Percentiles rank a stretch among this genome's conserved stretches.
These are phyloP conservation scores for Laburnicola sp. DNA, from an alignment of 2,329 filamentous ascomycete genomes.

Conservation along the genomic window DNA sequence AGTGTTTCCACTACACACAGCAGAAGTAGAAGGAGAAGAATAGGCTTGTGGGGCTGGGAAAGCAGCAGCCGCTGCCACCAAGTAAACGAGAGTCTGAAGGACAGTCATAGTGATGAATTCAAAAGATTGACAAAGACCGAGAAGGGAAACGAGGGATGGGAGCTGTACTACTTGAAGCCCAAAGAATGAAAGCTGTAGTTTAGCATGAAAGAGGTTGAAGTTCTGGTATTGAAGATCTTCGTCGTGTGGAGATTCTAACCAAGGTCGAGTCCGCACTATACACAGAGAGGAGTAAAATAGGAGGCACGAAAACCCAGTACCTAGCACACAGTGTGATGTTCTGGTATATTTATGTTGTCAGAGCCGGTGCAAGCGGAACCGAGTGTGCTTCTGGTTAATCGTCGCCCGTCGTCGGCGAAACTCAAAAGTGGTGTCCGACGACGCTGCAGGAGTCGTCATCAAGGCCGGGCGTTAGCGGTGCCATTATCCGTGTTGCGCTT, in stretches of 20 bases:
- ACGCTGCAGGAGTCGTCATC: not conserved
- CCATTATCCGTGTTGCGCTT: not conserved
- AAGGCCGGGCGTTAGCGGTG: not conserved
- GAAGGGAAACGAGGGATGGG: not conserved
- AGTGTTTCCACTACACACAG: conserved; percentile 31
- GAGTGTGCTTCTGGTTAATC: not conserved
- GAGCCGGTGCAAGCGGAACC: no score
- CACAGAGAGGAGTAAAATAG: no score
- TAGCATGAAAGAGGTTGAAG: not conserved
- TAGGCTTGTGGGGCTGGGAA: conserved; percentile 15
- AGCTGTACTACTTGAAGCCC: not conserved
- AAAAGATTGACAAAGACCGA: conserved; percentile 4
- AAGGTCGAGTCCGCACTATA: no score
- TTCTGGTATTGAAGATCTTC: no score
- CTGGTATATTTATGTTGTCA: conserved; percentile 2
- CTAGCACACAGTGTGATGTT: not conserved
- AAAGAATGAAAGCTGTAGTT: conserved; percentile 6
- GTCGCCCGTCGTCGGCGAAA: not conserved
- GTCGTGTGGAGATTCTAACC: no score
- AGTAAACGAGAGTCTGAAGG: conserved; percentile 12
- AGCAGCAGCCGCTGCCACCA: conserved; percentile 15
- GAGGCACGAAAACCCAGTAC: no score
- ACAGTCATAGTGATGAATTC: conserved; percentile 12
- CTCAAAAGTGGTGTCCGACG: not conserved
- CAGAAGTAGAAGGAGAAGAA: conserved; percentile 12